A percentile compares a stretch with the other conserved stretches of the same genome.
These are phyloP conservation scores for Alternaria atra DNA, from an alignment of 2,329 filamentous ascomycete genomes.

Conservation along the genomic window DNA sequence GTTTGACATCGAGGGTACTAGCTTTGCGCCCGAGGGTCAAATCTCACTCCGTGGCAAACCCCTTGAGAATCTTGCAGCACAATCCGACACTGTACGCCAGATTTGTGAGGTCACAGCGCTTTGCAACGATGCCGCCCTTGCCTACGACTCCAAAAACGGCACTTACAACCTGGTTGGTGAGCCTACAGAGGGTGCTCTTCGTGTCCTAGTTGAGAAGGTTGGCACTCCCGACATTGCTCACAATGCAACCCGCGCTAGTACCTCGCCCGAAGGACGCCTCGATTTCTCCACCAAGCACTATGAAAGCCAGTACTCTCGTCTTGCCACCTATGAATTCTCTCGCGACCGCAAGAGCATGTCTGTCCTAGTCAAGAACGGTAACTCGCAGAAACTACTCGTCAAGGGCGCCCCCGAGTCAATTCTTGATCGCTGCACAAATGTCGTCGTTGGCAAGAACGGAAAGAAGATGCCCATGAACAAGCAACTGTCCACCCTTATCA, in stretches of 20 bases:
- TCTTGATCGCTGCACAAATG: conserved; percentile 88
- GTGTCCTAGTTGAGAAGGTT: conserved; percentile 92
- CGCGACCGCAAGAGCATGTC: conserved; percentile 99
- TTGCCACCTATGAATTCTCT: conserved; percentile 96
- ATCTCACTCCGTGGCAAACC: conserved; percentile 74
- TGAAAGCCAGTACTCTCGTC: conserved; percentile 75
- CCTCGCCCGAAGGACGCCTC: conserved; percentile 68
- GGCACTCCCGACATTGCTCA: conserved; percentile 75
- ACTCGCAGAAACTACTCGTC: conserved; percentile 82
- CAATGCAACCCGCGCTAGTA: conserved; percentile 61
- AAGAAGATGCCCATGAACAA: conserved; percentile 77
- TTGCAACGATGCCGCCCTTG: conserved; percentile 88
- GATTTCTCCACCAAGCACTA: conserved; percentile 87
- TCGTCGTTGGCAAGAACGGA: conserved; percentile 79
- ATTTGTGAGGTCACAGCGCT: conserved; percentile 75
- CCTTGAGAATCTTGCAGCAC: conserved; percentile 72
- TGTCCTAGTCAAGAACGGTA: conserved; percentile 78
- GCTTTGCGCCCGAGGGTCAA: conserved; percentile 83
- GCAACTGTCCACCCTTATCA: conserved; percentile 74
- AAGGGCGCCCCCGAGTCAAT: conserved; percentile 97
- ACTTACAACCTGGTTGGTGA: conserved; percentile 87
- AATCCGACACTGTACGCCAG: conserved; percentile 80
- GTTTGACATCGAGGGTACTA: conserved; percentile 89
- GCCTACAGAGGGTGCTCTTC: conserved; percentile 91
- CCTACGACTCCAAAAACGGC: conserved; percentile 79